Percentiles rank a stretch among this genome's conserved stretches.
phyloP scores from a whole-genome alignment of 2,329 filamentous ascomycete genomes.

The Cytospora leucostoma region DNA sequence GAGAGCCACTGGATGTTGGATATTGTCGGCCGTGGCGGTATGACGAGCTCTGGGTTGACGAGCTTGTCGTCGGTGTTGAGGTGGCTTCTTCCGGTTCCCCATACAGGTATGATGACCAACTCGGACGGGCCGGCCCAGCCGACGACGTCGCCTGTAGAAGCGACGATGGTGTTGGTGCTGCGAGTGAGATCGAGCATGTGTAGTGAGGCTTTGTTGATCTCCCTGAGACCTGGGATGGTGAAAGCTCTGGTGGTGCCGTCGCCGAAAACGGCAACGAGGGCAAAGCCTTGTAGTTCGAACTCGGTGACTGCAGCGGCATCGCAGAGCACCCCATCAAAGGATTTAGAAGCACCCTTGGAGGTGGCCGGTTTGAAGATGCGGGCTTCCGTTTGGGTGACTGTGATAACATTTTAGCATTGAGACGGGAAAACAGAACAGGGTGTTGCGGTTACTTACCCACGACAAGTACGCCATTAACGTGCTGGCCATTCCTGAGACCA shows the following conservation, averaged over 20 bases:
- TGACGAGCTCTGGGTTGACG: slow-evolving; percentile 71
- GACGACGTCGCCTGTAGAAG: slow-evolving; percentile 77
- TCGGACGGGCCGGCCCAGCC: slow-evolving; percentile 90
- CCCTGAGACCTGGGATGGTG: slow-evolving; percentile 84
- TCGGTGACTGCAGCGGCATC: slow-evolving; percentile 77
- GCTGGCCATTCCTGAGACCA: slow-evolving; percentile 72
- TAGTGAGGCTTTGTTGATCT: slow-evolving; percentile 70
- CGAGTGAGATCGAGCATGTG: slow-evolving; percentile 73
- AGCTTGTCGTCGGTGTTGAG: slow-evolving; percentile 67
- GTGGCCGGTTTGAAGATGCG: slow-evolving; percentile 84
- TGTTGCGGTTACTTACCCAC: slow-evolving; percentile 55
- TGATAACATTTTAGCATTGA: slow-evolving; percentile 34
- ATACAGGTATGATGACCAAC: slow-evolving; percentile 78
- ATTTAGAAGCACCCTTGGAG: slow-evolving; percentile 87
- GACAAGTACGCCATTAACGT: slow-evolving; percentile 78
- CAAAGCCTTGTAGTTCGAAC: slow-evolving; percentile 73
- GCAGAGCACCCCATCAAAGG: slow-evolving; percentile 81
- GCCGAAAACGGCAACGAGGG: slow-evolving; percentile 81
- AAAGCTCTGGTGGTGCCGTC: slow-evolving; percentile 79
- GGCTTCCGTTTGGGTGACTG: slow-evolving; percentile 70
- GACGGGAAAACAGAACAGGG: neutral
- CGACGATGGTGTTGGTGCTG: slow-evolving; percentile 70
- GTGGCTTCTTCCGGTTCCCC: slow-evolving; percentile 68
- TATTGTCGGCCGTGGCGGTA: slow-evolving; percentile 86
- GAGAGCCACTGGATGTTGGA: slow-evolving; percentile 96